Percentiles rank a stretch among this genome's conserved stretches.
Conservation (phyloP, 2,329 filamentous ascomycete species). For the Trichoderma sp. region DNA sequence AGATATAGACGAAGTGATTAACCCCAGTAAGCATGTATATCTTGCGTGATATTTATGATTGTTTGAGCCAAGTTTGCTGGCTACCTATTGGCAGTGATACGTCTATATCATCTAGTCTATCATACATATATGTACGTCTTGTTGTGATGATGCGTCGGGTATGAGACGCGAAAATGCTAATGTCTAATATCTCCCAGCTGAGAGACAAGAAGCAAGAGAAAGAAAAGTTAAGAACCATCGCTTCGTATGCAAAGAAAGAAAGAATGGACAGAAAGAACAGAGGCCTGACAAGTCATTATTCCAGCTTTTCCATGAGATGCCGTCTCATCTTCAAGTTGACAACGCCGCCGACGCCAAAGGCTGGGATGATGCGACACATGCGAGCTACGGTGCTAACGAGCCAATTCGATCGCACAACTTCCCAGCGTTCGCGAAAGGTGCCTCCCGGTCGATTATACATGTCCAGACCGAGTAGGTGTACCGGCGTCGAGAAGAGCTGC, state of each 20-base stretch:
- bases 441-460: conserved; percentile 72
- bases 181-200: not conserved
- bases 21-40: not conserved
- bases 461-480: conserved; percentile 84
- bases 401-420: conserved; percentile 75
- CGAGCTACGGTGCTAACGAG: conserved; percentile 71
- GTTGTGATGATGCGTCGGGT: not conserved
- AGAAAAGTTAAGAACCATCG: not conserved
- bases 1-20: not conserved
- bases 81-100: not conserved
- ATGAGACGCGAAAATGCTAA: not conserved
- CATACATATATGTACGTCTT: not conserved
- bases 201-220: not conserved
- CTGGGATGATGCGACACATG: conserved; percentile 83
- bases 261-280: not conserved
- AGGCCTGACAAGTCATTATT: conserved; percentile 32
- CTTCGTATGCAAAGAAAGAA: not conserved
- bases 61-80: not conserved
- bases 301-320: conserved; percentile 66
- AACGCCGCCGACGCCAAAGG: conserved; percentile 86
- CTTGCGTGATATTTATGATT: not conserved
- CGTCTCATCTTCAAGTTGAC: conserved; percentile 75
- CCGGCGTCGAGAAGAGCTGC: conserved; percentile 78
- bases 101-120: conserved; percentile 6
- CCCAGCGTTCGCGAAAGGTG: conserved; percentile 63